Conservation (phyloP, 768 basidiomycete species). For the Xerocomellus intermedius region DNA sequence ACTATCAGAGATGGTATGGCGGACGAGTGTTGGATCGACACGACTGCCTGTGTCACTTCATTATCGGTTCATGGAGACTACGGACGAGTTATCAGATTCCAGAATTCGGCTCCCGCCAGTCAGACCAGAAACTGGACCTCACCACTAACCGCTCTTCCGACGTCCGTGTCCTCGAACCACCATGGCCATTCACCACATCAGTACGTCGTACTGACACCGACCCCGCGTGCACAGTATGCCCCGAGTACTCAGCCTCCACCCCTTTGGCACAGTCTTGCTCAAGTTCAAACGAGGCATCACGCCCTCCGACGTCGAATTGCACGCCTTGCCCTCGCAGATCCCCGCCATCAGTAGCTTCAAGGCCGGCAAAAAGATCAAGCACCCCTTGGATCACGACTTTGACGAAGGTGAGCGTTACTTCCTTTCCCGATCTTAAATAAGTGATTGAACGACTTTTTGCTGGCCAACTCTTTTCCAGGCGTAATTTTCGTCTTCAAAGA, state of each 20-base stretch:
- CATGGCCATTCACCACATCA: conserved; percentile 23
- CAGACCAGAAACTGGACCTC: no score
- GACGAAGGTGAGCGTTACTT: conserved; percentile 18
- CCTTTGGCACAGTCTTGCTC: conserved; percentile 14
- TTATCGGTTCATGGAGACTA: no score
- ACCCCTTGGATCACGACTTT: conserved; percentile 22
- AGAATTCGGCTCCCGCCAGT: no score
- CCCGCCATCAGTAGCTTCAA: conserved; percentile 17
- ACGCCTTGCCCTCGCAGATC: conserved; percentile 14
- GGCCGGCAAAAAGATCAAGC: conserved; percentile 14
- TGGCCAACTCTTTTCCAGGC: conserved; percentile 7
- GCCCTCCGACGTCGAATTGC: conserved; percentile 4
- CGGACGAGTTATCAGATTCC: no score
- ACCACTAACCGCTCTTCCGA: neutral
- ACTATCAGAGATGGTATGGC: no score
- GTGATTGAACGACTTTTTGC: neutral
- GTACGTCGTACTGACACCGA: conserved; percentile 10
- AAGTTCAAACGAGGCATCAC: conserved; percentile 21
- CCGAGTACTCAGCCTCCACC: neutral
- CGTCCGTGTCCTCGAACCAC: neutral
- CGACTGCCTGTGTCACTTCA: no score
- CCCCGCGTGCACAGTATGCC: no score
- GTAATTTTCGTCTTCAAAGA: conserved; percentile 24
- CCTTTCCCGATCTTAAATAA: neutral
- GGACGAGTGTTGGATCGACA: no score